These are phyloP conservation scores for Phlebiopsis flavidoalba DNA, from an alignment of 768 basidiomycete species.

Conservation along the genomic window DNA sequence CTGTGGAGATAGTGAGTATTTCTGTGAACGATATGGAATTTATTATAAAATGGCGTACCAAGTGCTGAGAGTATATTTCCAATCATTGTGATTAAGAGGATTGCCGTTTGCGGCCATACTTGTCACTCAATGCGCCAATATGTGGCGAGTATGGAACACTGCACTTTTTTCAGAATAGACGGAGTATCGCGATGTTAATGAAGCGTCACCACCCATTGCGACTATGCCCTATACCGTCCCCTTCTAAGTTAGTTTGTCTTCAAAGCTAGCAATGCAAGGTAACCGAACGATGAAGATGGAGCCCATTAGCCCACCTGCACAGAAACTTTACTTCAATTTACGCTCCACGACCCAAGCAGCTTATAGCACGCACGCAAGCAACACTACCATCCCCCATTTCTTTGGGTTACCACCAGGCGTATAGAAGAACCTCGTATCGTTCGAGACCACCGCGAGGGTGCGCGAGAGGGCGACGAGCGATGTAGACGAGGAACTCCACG, in stretches of 20 bases:
- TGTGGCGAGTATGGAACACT: slow-evolving; percentile 68
- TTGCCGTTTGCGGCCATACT: slow-evolving; percentile 80
- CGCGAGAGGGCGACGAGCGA: slow-evolving; percentile 71
- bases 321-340: not conserved
- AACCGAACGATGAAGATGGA: slow-evolving; percentile 89
- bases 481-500: too few species aligned
- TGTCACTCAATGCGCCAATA: slow-evolving; percentile 83
- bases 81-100: slow-evolving; percentile 84
- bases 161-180: not conserved
- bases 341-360: slow-evolving; percentile 16
- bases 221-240: slow-evolving; percentile 43
- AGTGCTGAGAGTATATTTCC: slow-evolving; percentile 91
- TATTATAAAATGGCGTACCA: slow-evolving; percentile 47
- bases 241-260: not conserved
- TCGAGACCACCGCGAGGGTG: slow-evolving; percentile 65
- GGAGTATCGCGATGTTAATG: not conserved
- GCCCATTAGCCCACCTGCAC: slow-evolving; percentile 77
- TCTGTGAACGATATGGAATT: not conserved
- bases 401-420: slow-evolving; percentile 54
- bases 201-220: slow-evolving; percentile 56
- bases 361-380: slow-evolving; percentile 75
- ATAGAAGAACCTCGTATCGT: slow-evolving; percentile 59
- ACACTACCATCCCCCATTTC: slow-evolving; percentile 94
- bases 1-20: slow-evolving; percentile 32
- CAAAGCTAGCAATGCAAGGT: not conserved